A percentile compares a stretch with the other conserved stretches of the same genome.
phyloP scores from a whole-genome alignment of 1,284 basidiomycete genomes.

The Mycosarcoma mackinlayi region DNA sequence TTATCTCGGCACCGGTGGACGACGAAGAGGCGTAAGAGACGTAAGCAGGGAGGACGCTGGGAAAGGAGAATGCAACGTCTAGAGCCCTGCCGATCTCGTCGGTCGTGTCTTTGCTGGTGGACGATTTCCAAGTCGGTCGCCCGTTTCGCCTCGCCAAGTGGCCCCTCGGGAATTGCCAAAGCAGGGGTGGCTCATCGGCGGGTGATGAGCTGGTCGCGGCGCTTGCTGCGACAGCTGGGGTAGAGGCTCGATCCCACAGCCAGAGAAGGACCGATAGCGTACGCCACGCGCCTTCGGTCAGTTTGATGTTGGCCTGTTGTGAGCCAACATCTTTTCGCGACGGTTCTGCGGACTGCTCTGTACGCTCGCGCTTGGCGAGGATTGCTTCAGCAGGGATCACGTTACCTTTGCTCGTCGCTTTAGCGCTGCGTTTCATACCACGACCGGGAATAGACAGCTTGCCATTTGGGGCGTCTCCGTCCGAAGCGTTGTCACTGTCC shows the following conservation, averaged over 20 bases:
- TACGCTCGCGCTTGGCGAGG: slow-evolving; percentile 12
- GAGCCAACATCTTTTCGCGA: background rate
- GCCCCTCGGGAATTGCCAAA: slow-evolving; percentile 38
- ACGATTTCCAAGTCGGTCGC: background rate
- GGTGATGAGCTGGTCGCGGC: background rate
- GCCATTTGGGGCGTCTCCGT: slow-evolving; percentile 7
- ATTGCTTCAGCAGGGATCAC: slow-evolving; percentile 5
- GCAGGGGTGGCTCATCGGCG: slow-evolving; percentile 16
- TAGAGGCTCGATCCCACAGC: slow-evolving; percentile 26
- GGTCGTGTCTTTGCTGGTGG: background rate
- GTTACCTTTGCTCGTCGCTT: slow-evolving; percentile 5
- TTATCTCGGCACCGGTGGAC: slow-evolving; percentile 3
- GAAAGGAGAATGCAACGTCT: slow-evolving; percentile 43
- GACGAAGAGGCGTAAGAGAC: too few relatives aligned
- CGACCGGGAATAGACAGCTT: slow-evolving; percentile 9
- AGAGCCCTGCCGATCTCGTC: slow-evolving; percentile 33
- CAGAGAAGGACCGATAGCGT: slow-evolving; percentile 27
- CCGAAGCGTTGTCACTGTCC: slow-evolving; percentile 14
- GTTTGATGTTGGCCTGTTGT: slow-evolving; percentile 1
- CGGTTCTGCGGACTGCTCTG: background rate
- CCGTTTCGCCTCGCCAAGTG: background rate
- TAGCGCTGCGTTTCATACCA: slow-evolving; percentile 2
- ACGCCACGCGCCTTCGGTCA: slow-evolving; percentile 48
- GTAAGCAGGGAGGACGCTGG: slow-evolving; percentile 24
- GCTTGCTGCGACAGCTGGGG: background rate